Conservation (phyloP, 331 rosid genomes). For the Arachis monticola region DNA sequence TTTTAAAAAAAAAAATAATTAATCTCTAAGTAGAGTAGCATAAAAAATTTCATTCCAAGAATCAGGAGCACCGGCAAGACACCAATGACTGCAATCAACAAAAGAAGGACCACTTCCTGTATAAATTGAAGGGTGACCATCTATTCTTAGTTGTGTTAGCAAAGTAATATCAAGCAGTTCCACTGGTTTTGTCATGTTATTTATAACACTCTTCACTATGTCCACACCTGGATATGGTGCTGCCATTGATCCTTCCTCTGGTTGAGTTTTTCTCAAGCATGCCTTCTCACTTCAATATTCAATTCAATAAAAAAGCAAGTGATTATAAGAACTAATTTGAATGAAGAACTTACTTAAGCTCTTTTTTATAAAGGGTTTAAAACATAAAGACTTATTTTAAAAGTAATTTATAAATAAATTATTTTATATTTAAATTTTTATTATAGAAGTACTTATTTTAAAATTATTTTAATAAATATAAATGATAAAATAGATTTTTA, state of each 20-base stretch:
- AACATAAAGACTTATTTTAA: too few species aligned
- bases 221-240: constrained; percentile 46
- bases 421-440: too few species aligned
- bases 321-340: too few species aligned
- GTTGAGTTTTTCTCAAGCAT: constrained; percentile 50
- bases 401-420: too few species aligned
- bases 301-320: neutral
- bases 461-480: too few species aligned
- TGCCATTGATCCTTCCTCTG: constrained; percentile 43
- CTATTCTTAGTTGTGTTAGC: constrained; percentile 67
- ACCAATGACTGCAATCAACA: constrained; percentile 70
- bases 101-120: constrained; percentile 41
- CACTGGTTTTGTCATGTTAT: constrained; percentile 37
- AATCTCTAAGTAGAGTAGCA: constrained; percentile 43
- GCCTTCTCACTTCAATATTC: constrained; percentile 33
- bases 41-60: constrained; percentile 67
- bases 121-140: constrained; percentile 71
- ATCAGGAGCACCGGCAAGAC: constrained; percentile 70
- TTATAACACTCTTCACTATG: constrained; percentile 51
- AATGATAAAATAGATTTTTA: too few species aligned
- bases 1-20: neutral
- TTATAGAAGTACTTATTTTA: too few species aligned
- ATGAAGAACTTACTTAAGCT: too few species aligned
- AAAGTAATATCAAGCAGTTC: constrained; percentile 61
- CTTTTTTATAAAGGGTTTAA: too few species aligned